Evolutionary conservation across 345 rosid genomes (phyloP).

Genomic region (Cardamine resedifolia): DNA sequence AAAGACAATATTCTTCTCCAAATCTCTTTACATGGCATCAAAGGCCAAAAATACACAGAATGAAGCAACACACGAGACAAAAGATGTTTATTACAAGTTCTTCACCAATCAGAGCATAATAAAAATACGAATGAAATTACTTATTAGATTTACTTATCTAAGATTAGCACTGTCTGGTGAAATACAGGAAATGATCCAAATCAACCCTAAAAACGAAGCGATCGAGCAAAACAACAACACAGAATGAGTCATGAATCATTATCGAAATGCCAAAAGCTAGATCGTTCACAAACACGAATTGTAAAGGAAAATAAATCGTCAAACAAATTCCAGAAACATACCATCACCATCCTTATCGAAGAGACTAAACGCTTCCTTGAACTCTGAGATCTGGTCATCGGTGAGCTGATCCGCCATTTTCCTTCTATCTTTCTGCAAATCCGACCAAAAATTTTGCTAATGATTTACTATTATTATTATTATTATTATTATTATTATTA

Average conservation of each 20-base stretch:
- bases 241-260: not conserved
- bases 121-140: not conserved
- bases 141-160: not conserved
- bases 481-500: too few species aligned
- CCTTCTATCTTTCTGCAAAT: not conserved
- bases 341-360: conserved; percentile 65
- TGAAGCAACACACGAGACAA: not conserved
- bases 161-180: too few species aligned
- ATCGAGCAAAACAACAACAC: conserved; percentile 13
- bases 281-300: conserved; percentile 17
- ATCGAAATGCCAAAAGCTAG: conserved; percentile 3
- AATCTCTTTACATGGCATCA: conserved; percentile 20
- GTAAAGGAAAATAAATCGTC: not conserved
- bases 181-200: too few species aligned
- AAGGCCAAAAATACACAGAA: not conserved
- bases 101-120: not conserved
- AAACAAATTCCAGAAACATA: conserved; percentile 20
- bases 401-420: conserved; percentile 57
- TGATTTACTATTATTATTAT: too few species aligned
- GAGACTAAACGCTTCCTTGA: conserved; percentile 43
- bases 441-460: not conserved
- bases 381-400: conserved; percentile 54
- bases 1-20: not conserved
- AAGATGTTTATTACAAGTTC: not conserved
- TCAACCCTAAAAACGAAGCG: not conserved